These are phyloP conservation scores for Cryptosporidium parvum DNA, from an alignment of 169 alveolate species.

Conservation along the genomic window DNA sequence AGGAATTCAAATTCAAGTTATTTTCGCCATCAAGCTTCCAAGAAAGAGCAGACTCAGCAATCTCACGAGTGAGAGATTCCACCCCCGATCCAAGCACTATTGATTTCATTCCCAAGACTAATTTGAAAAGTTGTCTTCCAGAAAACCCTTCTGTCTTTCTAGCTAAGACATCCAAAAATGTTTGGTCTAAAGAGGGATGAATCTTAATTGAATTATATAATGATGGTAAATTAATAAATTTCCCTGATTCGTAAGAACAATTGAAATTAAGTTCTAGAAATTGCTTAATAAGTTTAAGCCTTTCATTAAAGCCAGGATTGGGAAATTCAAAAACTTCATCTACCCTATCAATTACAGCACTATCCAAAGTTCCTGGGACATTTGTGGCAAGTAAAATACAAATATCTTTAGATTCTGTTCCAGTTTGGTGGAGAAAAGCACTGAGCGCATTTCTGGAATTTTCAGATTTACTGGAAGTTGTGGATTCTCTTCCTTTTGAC, in stretches of 20 bases:
- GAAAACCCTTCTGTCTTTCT: constrained; percentile 92
- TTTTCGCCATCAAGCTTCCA: constrained; percentile 79
- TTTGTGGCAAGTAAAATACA: constrained; percentile 96
- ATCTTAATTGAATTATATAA: constrained; percentile 53
- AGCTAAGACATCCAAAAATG: constrained; percentile 85
- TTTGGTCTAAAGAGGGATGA: constrained; percentile 85
- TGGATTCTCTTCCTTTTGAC: constrained; percentile 88
- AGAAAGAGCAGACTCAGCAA: constrained; percentile 84
- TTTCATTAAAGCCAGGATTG: constrained; percentile 90
- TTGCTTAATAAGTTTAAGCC: constrained; percentile 90
- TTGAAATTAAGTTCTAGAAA: constrained; percentile 91
- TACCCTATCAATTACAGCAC: constrained; percentile 92
- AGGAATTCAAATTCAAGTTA: neutral
- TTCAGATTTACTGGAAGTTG: constrained; percentile 85
- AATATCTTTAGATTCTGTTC: constrained; percentile 93
- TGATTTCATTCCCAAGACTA: constrained; percentile 84
- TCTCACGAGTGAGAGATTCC: constrained; percentile 81
- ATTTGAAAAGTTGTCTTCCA: constrained; percentile 95
- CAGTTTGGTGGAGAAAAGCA: constrained; percentile 96
- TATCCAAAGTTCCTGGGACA: constrained; percentile 93
- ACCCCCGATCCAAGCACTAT: constrained; percentile 86
- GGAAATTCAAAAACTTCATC: constrained; percentile 96
- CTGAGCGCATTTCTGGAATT: constrained; percentile 91
- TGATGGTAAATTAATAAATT: neutral
- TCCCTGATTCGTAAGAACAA: constrained; percentile 46